phyloP scores from a whole-genome alignment of 306 rosid genomes.

The Citrullus amarus region DNA sequence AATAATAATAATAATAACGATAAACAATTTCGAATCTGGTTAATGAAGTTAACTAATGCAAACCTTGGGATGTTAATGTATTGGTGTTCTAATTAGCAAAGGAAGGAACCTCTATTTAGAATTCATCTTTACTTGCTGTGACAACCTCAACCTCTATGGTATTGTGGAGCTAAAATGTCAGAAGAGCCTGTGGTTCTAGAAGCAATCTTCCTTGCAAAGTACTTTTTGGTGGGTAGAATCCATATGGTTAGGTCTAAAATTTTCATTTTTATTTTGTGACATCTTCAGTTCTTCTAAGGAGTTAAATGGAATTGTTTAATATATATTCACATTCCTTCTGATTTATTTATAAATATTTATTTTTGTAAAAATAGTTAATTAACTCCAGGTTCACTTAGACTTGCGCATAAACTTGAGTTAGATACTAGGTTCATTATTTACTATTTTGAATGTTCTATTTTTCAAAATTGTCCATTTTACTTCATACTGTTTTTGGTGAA shows the following conservation, averaged over 20 bases:
- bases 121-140: not conserved
- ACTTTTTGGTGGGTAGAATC: not conserved
- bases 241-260: not conserved
- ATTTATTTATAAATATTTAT: not conserved
- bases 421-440: not conserved
- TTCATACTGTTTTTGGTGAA: not conserved
- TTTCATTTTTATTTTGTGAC: not conserved
- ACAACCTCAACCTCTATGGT: not conserved
- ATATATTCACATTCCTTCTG: not conserved
- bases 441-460: not conserved
- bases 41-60: not conserved
- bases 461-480: not conserved
- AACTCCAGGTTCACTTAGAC: not conserved
- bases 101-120: not conserved
- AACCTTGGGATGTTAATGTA: not conserved
- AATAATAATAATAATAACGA: no score
- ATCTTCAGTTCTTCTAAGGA: not conserved
- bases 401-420: not conserved
- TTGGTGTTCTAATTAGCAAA: not conserved
- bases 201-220: not conserved
- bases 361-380: not conserved
- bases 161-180: not conserved
- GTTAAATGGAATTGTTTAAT: not conserved
- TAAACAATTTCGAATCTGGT: not conserved
- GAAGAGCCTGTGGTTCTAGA: not conserved